Base-by-base conservation (phyloP, 768 basidiomycete species). In the Agrocybe pediades region DNA sequence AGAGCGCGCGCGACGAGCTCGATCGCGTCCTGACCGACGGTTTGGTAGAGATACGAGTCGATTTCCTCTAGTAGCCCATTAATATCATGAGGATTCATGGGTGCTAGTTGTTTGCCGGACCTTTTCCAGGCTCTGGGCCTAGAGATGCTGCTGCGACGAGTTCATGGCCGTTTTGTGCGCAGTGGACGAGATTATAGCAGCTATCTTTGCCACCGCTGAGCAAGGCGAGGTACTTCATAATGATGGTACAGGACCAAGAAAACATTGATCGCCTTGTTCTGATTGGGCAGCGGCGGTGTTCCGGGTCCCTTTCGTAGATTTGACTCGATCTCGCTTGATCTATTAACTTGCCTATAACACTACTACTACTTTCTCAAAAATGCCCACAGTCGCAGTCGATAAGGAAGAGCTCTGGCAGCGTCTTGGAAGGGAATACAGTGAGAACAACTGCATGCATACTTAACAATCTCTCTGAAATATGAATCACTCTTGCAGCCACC, bases 131-230 rank as follows among this genome's bases (percentile, higher is more conserved):
- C 57, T 79, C 83, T 19, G 97, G 97, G 9, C 90, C 80, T 40
- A 99, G 77, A 36, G 93, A 92, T 4, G 94, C 97, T 17, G 94
- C 86, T 9, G 94, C 93, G 8, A 95, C 73, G 36, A 98, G 83
- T 54, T 90, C 77, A 66, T 99, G 96, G 1, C 92, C 88, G 64
- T 97, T 92, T 54, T 80, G 77, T 44, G 82, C 73, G 66, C 94
- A 96, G 71, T 98, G 95, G 9, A 93, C 71, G 40, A 98, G 83
- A 65, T 96, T 98, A 80, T 87, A 98, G 77, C 93, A 95, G 68
- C 90, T 93, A 72, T 99, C 97, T 72, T 99, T 99, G 25, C 97
- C 97, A 33, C 97, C 97, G 54, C 95, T 98, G 57, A 99, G 85
- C 53, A 99, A 75, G 1, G 88, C 96, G 65, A 98, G 84, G 69